Evolutionary conservation across 768 basidiomycete species (phyloP), one percentile per base, ranked within the genome.

Genomic region (Lactarius vividus): DNA sequence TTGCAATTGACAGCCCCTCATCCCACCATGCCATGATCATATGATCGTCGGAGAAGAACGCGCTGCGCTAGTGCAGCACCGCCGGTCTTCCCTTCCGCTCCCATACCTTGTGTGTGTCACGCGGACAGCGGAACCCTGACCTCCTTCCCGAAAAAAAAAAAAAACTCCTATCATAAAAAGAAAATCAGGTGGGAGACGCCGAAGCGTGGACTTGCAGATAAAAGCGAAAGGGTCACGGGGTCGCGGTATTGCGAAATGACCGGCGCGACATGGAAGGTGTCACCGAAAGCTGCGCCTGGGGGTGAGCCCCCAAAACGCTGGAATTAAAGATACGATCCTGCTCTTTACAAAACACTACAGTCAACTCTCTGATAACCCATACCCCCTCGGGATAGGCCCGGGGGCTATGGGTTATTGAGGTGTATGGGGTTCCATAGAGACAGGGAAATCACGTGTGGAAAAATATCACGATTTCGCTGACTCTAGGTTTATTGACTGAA

Each of bases 351-450:
- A n/a, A 8, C 31, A 33, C n/a, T 31, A 31, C 29, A 31, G 29
- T 31, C 29, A 31, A 31, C 29, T 31, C 29, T 31, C 29, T 31
- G 29, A 31, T 31, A 31, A 31, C 29, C 29, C 29, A 31, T 31
- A 31, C 29, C 29, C 29, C 29, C 29, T 31, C 29, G 3, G 29
- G 29, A 31, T 31, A 31, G 29, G 29, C 29, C 29, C 29, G 6
- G 29, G 29, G 29, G 6, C n/a, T 31, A 31, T 31, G 29, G 29
- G 29, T 31, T 31, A 42, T 33, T 18, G 40, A 87, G 87, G 97
- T 98, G 79, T 98, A 97, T 73, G 89, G 29, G 29, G 29, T 31
- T 31, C 29, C 29, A 5, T 5, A 31, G 29, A 31, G 29, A 4
- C 2, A 0, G 6, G 29, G 29, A 31, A 31, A 31, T 31, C 29